Evolutionary conservation across 139 green algal genomes (phyloP).

Genomic region (Micractinium conductrix): DNA sequence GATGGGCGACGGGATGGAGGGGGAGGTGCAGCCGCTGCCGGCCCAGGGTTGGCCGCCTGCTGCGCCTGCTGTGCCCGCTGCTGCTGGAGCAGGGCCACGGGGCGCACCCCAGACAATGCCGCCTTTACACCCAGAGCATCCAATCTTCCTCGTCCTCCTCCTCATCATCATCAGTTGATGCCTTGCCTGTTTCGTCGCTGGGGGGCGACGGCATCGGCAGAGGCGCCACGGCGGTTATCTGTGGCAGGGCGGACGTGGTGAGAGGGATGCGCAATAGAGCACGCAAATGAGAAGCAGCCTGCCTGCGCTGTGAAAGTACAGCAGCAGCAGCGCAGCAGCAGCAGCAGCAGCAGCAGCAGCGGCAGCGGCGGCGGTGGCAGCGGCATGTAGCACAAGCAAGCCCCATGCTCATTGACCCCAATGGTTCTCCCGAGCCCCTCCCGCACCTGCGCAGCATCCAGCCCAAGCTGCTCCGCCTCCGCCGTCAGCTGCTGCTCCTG

Average conservation of each 20-base stretch:
- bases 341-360: too few relatives aligned
- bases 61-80: neutral
- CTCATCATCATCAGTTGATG: neutral
- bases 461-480: neutral
- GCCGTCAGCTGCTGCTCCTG: neutral
- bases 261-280: too few relatives aligned
- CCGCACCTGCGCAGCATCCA: constrained; percentile 2
- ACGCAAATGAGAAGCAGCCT: too few relatives aligned
- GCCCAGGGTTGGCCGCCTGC: neutral
- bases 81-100: neutral
- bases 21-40: neutral
- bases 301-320: too few relatives aligned
- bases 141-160: constrained; percentile 4
- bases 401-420: too few relatives aligned
- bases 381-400: neutral
- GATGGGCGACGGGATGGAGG: too few relatives aligned
- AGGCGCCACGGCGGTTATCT: constrained; percentile 4
- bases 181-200: constrained; percentile 1
- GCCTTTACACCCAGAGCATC: neutral
- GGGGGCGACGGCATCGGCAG: neutral
- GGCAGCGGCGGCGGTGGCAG: too few relatives aligned
- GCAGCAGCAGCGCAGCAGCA: too few relatives aligned
- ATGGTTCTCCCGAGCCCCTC: too few relatives aligned
- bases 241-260: too few relatives aligned
- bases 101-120: neutral